Percentiles rank a stretch among this genome's conserved stretches.
These are phyloP conservation scores for Aureobasidium sp. DNA, from an alignment of 2,329 filamentous ascomycete species.

Conservation along the genomic window DNA sequence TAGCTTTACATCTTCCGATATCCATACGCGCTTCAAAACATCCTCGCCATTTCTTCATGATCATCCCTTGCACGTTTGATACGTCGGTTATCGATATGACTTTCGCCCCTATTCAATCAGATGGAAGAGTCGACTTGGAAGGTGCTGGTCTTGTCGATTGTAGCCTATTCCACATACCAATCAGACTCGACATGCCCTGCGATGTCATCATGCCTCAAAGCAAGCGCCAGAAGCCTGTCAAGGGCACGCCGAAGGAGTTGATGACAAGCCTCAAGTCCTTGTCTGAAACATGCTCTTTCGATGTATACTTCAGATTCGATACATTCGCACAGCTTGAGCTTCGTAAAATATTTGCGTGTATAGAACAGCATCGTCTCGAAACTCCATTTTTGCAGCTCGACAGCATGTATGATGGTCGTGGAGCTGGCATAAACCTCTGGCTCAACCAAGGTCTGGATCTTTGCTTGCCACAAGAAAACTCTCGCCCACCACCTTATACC, in stretches of 20 bases:
- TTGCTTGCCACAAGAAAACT: background rate
- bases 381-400: background rate
- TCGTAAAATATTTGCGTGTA: background rate
- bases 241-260: background rate
- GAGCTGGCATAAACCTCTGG: background rate
- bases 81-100: background rate
- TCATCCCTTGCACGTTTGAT: background rate
- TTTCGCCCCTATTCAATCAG: background rate
- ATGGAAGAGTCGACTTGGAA: background rate
- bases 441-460: background rate
- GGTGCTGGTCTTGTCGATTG: background rate
- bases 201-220: background rate
- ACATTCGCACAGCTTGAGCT: background rate
- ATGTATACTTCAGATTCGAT: constrained; percentile 1
- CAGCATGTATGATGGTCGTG: constrained; percentile 8
- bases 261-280: background rate
- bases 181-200: background rate
- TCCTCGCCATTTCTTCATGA: constrained; percentile 4
- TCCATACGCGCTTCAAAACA: background rate
- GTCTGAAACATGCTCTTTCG: background rate
- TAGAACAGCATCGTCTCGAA: background rate
- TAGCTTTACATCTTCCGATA: constrained; percentile 7
- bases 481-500: background rate
- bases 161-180: background rate
- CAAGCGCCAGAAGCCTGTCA: background rate